These are phyloP conservation scores for Tylopilus balloui DNA, from an alignment of 768 basidiomycete species.

Conservation along the genomic window DNA sequence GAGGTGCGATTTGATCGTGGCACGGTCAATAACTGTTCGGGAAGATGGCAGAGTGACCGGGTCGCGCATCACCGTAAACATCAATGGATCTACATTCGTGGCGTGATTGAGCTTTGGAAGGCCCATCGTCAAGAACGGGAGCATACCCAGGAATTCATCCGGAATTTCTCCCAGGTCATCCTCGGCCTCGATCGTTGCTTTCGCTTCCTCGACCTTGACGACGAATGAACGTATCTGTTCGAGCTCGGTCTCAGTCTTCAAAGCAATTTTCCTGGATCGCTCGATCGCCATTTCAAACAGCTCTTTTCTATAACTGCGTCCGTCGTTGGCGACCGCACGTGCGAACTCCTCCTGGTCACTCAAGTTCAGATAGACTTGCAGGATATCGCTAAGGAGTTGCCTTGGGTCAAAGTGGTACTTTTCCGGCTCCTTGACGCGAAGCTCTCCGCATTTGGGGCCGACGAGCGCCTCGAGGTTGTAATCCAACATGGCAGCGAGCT, in stretches of 20 bases:
- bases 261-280: conserved; percentile 52
- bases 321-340: conserved; percentile 87
- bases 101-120: neutral
- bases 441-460: conserved; percentile 83
- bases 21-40: conserved; percentile 69
- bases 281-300: conserved; percentile 76
- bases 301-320: conserved; percentile 81
- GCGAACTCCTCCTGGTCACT: conserved; percentile 76
- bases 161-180: conserved; percentile 91
- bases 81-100: conserved; percentile 67
- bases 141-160: conserved; percentile 88
- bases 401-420: conserved; percentile 88
- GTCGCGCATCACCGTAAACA: conserved; percentile 92
- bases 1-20: conserved; percentile 93
- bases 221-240: conserved; percentile 66
- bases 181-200: conserved; percentile 76
- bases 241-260: conserved; percentile 80
- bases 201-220: conserved; percentile 77
- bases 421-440: conserved; percentile 80
- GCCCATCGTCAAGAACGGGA: neutral
- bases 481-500: conserved; percentile 93
- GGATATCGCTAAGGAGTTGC: conserved; percentile 75
- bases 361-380: conserved; percentile 88
- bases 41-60: conserved; percentile 90
- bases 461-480: conserved; percentile 88